A percentile compares a stretch with the other conserved stretches of the same genome.
phyloP scores from a whole-genome alignment of 1,284 basidiomycete genomes.

The Tausonia pullulans region DNA sequence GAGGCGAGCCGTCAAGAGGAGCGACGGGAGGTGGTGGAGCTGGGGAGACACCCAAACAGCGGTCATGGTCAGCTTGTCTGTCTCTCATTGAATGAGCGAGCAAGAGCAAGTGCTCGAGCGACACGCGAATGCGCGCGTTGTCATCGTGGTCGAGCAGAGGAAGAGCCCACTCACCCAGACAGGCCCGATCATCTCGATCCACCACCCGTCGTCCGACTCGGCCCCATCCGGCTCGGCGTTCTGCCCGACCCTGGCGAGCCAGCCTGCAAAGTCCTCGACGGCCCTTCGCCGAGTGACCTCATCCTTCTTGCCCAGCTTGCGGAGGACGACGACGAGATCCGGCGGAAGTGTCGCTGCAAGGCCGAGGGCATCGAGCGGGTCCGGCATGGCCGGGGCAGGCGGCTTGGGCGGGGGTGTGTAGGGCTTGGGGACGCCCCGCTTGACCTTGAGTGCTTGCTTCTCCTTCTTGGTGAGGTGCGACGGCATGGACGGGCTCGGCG shows the following conservation, averaged over 20 bases:
- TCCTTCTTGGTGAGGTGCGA: constrained; percentile 32
- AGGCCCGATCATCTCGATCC: constrained; percentile 49
- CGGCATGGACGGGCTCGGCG: constrained; percentile 3
- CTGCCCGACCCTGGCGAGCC: constrained; percentile 46
- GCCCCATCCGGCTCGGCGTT: constrained; percentile 30
- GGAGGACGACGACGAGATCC: constrained; percentile 71
- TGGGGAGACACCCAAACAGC: constrained; percentile 28
- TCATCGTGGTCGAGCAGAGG: background rate
- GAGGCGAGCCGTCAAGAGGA: constrained; percentile 63
- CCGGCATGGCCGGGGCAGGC: constrained; percentile 68
- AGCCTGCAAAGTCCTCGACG: constrained; percentile 68
- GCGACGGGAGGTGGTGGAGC: constrained; percentile 73
- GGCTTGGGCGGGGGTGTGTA: constrained; percentile 83
- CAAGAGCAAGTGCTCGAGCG: background rate
- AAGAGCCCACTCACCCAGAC: constrained; percentile 63
- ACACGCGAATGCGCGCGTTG: too few species aligned
- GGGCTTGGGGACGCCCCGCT: constrained; percentile 51
- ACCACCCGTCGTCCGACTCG: constrained; percentile 29
- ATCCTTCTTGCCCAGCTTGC: constrained; percentile 83
- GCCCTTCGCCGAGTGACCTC: constrained; percentile 74
- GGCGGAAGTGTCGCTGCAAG: constrained; percentile 64
- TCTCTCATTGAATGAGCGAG: background rate
- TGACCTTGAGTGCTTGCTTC: constrained; percentile 55
- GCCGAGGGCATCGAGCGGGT: constrained; percentile 83
- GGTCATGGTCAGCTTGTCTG: background rate